Evolutionary conservation across 2,329 filamentous ascomycete genomes (phyloP).

Genomic region (Aureobasidium lini): DNA sequence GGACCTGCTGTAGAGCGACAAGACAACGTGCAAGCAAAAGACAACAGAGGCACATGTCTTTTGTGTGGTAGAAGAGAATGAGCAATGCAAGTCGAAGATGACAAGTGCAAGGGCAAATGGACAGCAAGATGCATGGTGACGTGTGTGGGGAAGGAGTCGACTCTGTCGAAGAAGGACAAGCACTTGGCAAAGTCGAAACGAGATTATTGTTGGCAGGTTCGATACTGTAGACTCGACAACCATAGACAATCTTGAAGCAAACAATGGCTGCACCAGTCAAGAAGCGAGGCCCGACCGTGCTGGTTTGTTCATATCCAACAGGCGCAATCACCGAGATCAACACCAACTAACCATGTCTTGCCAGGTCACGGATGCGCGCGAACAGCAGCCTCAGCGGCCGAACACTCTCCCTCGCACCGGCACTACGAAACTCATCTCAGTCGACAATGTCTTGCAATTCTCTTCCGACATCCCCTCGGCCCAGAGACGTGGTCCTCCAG

Average conservation of each 20-base stretch:
- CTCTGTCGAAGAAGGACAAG: not conserved
- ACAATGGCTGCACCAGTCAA: conserved; percentile 16
- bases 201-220: conserved; percentile 1
- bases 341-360: conserved; percentile 1
- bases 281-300: conserved; percentile 35
- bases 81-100: not conserved
- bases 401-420: conserved; percentile 30
- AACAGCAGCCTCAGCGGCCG: conserved; percentile 34
- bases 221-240: not conserved
- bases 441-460: conserved; percentile 92
- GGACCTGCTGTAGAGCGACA: too few species aligned
- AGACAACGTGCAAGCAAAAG: not conserved
- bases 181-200: conserved; percentile 8
- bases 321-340: too few species aligned
- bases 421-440: conserved; percentile 65
- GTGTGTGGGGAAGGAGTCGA: not conserved
- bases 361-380: conserved; percentile 53
- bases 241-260: not conserved
- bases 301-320: conserved; percentile 25
- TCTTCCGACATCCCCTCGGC: conserved; percentile 92
- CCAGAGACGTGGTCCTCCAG: conserved; percentile 68
- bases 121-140: not conserved
- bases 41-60: conserved; percentile 14
- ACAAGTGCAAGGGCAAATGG: not conserved
- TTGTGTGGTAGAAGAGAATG: not conserved